Base-by-base conservation (phyloP, 129 eudicot genomes). In the Lactuca saligna region DNA sequence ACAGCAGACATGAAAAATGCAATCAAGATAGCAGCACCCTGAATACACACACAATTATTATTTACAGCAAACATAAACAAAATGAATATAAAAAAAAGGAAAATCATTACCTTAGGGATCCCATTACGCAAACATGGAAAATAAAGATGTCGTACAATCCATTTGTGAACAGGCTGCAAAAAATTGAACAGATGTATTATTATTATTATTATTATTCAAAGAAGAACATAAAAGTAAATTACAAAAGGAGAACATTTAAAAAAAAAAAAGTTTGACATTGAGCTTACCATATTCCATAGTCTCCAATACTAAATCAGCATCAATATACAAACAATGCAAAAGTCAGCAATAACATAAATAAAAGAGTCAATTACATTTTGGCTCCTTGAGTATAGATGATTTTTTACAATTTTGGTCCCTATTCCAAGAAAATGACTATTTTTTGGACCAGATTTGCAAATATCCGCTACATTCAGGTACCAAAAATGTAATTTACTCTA, bases 241-340 rank as follows among this genome's bases (percentile, higher is more conserved):
- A 42, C 5, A 37, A 54, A 17, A 44, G 8, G 41, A 60, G 57
- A 7, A 6, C 34, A n/a, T n/a, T n/a, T n/a, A n/a, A n/a, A n/a
- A n/a, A n/a, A n/a, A n/a, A n/a, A 0, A 25, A 60, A 39, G 7
- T 20, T 39, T 72, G 16, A 62, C 53, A 13, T 4, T 31, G 50
- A 60, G 42, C 92, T 79, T 78, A 93, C 98, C 98, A 89, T 89
- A 80, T 93, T 93, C 98, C 98, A 93, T 85, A 89, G 80, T 70
- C 98, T 89, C 98, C 98, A 93, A 74, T 93, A 93, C 98, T 93
- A 82, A 70, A 49, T 53, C 77, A 84, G 74, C 81, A 60, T 71
- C 76, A 20, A 68, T 33, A 48, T 65, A 57, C 13, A 48, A 57
- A 31, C 32, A 50, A 76, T 37, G 60, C 29, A 67, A 54, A 59